A percentile compares a stretch with the other conserved stretches of the same genome.
Evolutionary conservation across 148 eudicot genomes (phyloP).

Genomic region (Persicaria tinctoria): DNA sequence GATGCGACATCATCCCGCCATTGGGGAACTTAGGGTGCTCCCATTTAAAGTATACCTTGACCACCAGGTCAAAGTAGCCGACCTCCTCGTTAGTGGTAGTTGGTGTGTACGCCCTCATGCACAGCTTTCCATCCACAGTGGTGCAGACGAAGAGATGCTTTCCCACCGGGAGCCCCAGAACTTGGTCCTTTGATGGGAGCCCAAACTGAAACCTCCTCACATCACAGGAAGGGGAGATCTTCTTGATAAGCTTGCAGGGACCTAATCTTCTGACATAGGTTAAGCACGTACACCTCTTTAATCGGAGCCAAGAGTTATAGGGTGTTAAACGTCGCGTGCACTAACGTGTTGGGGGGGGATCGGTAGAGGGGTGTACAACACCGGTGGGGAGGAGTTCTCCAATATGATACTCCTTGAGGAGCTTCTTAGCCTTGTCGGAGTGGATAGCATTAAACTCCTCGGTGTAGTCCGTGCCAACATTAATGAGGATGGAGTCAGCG

Average conservation of each 20-base stretch:
- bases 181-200: slow-evolving; percentile 54
- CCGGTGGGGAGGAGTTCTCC: slow-evolving; percentile 64
- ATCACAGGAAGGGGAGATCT: slow-evolving; percentile 57
- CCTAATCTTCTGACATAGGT: slow-evolving; percentile 43
- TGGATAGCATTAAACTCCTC: slow-evolving; percentile 92
- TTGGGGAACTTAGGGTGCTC: slow-evolving; percentile 58
- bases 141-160: slow-evolving; percentile 78
- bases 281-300: slow-evolving; percentile 31
- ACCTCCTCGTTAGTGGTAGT: slow-evolving; percentile 48
- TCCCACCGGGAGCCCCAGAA: slow-evolving; percentile 69
- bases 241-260: slow-evolving; percentile 57
- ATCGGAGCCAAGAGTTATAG: slow-evolving; percentile 32
- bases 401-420: slow-evolving; percentile 54
- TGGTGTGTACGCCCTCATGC: slow-evolving; percentile 95
- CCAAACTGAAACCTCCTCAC: slow-evolving; percentile 58
- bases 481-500: slow-evolving; percentile 72
- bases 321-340: slow-evolving; percentile 39
- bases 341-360: slow-evolving; percentile 51
- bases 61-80: slow-evolving; percentile 69
- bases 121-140: slow-evolving; percentile 48
- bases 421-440: slow-evolving; percentile 72
- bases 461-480: slow-evolving; percentile 81
- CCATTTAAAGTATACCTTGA: slow-evolving; percentile 62
- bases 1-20: slow-evolving; percentile 77
- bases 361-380: slow-evolving; percentile 29